Evolutionary conservation across 768 basidiomycete species (phyloP), one percentile per base, ranked within the genome.

Genomic region (Tephrocybe sp.): DNA sequence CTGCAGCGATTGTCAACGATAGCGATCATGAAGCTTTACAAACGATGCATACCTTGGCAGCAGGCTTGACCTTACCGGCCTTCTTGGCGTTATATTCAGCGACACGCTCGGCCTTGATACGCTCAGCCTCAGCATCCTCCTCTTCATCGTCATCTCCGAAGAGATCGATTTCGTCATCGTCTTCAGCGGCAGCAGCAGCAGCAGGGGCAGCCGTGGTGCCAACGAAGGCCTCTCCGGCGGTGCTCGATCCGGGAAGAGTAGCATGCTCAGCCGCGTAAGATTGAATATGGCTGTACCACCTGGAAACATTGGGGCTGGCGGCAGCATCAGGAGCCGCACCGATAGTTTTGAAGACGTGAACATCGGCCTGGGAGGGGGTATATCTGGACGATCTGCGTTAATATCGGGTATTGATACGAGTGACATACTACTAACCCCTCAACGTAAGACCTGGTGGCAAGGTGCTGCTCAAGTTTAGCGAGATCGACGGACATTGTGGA

Each of bases 271-370:
- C 68, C 47, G 78, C 71, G 69, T 89, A 96, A 15, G 94, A 94
- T 59, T 85, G 77, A 72, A 97, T 96, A 74, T 98, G 97, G 54
- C 73, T 84, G 80, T 92, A 96, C 96, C 96, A 98, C 64, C 96
- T 79, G 27, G 87, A 79, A 44, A 83, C 81, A 70, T 91, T 79
- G 52, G 92, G 91, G 69, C 79, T 77, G 44, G 76, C 64, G 37
- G 83, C 66, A 37, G 85, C 79, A 54, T 80, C 76, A 44, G 92
- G 91, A 13, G 80, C 78, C 22, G 80, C 75, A 31, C 77, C 60
- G 68, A 98, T 74, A 13, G 88, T 77, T 66, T 89, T 92, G 83
- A 88, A 94, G 65, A 96, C 91, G 54, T 78, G 80, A 38, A 97
- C 93, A 73, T 98, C 93, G 46, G 94, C 91, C 72, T 97, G 94